These are phyloP conservation scores for Nicotiana attenuata DNA, from an alignment of 257 asterid species.

Conservation along the genomic window DNA sequence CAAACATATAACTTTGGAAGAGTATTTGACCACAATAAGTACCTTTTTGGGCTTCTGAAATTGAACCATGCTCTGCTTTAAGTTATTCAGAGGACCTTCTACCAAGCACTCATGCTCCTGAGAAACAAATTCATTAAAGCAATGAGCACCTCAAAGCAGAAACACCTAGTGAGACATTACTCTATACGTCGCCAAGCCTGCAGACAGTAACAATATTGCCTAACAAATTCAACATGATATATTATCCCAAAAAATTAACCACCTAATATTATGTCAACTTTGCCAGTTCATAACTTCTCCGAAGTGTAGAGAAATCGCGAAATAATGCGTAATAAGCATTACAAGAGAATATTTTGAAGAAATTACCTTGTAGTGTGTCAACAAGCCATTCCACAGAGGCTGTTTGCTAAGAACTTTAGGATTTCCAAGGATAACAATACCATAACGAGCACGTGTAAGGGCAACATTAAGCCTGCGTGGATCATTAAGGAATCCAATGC, in stretches of 20 bases:
- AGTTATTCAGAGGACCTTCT: conserved; percentile 95
- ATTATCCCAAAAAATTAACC: neutral
- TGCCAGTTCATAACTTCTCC: neutral
- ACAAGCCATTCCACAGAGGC: conserved; percentile 90
- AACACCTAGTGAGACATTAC: neutral
- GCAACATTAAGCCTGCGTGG: conserved; percentile 99
- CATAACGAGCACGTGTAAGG: conserved; percentile 99
- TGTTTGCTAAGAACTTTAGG: conserved; percentile 98
- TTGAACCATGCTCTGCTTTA: conserved; percentile 99
- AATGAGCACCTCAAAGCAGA: conserved; percentile 4
- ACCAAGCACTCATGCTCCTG: conserved; percentile 99
- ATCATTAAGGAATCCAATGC: conserved; percentile 98
- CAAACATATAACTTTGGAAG: neutral
- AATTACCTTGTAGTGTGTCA: conserved; percentile 91
- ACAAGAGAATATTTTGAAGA: conserved; percentile 7
- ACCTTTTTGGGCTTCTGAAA: conserved; percentile 99
- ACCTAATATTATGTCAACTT: neutral
- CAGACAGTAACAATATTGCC: too few species aligned
- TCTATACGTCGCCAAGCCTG: neutral
- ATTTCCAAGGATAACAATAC: conserved; percentile 93
- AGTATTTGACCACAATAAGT: conserved; percentile 5
- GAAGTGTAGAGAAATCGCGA: neutral
- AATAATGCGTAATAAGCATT: neutral
- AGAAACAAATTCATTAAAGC: neutral
- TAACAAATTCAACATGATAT: neutral